phyloP scores from a whole-genome alignment of 75 land plant genomes.

The Gnetum montanum region DNA sequence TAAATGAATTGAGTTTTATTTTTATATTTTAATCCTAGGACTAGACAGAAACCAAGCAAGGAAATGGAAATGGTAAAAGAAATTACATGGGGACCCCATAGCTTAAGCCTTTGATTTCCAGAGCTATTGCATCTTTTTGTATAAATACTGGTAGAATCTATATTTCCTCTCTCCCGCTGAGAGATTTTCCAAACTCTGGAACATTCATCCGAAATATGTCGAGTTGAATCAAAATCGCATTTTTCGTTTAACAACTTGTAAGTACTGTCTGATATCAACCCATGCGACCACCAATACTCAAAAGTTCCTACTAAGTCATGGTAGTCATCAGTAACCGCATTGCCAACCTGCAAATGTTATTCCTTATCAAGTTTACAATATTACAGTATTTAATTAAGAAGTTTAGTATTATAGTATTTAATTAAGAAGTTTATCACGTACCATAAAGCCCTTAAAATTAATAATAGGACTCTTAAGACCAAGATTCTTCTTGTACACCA shows the following conservation, averaged over 20 bases:
- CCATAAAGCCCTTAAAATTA: constrained; percentile 92
- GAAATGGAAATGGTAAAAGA: not conserved
- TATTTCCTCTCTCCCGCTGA: constrained; percentile 29
- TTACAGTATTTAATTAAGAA: not conserved
- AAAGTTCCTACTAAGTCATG: constrained; percentile 62
- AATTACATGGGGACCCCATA: constrained; percentile 43
- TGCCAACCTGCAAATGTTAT: constrained; percentile 59
- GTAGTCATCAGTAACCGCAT: constrained; percentile 67
- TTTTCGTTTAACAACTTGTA: constrained; percentile 33
- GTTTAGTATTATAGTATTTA: not conserved
- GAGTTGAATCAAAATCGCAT: constrained; percentile 32
- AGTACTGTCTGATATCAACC: constrained; percentile 76
- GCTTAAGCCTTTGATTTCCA: constrained; percentile 18
- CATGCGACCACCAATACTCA: constrained; percentile 63
- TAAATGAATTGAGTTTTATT: too few relatives aligned
- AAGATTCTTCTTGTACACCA: constrained; percentile 33
- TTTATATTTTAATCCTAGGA: too few relatives aligned
- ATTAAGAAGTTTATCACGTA: constrained; percentile 11
- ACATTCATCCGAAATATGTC: constrained; percentile 18
- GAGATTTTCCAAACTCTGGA: constrained; percentile 10
- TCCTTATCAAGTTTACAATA: not conserved
- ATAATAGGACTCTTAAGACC: constrained; percentile 41
- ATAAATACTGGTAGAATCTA: constrained; percentile 56
- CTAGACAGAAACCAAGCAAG: constrained; percentile 1
- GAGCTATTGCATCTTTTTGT: constrained; percentile 22